A percentile compares a stretch with the other conserved stretches of the same genome.
Evolutionary conservation across 176 grass and related monocot genomes (phyloP).

Genomic region (Chrysopogon serrulatus): DNA sequence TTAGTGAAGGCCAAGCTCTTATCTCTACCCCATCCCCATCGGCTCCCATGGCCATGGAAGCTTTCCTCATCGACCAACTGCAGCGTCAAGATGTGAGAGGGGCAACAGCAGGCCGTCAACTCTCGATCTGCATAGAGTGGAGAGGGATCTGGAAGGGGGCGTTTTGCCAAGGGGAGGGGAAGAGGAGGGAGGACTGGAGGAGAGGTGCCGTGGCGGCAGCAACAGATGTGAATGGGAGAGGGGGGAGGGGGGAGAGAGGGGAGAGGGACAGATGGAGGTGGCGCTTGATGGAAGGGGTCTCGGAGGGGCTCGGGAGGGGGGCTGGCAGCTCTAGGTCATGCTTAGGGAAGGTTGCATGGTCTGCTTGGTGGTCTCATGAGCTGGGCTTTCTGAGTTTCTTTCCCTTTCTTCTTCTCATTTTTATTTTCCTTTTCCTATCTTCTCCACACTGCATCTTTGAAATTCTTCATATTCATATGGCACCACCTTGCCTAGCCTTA

Average conservation of each 20-base stretch:
- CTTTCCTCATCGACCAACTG: neutral
- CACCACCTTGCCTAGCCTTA: too few species aligned
- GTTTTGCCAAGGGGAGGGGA: neutral
- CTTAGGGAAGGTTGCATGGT: too few species aligned
- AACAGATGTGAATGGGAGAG: neutral
- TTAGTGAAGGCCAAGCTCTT: neutral
- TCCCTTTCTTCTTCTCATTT: too few species aligned
- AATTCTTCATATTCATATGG: too few species aligned
- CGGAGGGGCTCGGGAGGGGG: too few species aligned
- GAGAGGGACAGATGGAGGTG: too few species aligned
- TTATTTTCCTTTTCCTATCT: too few species aligned
- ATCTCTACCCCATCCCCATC: neutral
- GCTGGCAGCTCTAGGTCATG: neutral
- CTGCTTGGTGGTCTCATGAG: too few species aligned
- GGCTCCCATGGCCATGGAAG: neutral
- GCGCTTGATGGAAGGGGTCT: too few species aligned
- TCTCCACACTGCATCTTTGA: too few species aligned
- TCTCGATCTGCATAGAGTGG: neutral
- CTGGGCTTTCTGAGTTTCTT: too few species aligned
- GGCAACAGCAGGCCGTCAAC: neutral
- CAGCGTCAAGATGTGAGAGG: neutral
- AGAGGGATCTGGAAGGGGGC: neutral
- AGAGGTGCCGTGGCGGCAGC: neutral
- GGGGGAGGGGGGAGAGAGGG: too few species aligned
- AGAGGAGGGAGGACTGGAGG: neutral